Percentiles rank a stretch among this genome's conserved stretches.
Evolutionary conservation across 805 yeast species (phyloP).

Genomic region (Ogataea paraovalis): DNA sequence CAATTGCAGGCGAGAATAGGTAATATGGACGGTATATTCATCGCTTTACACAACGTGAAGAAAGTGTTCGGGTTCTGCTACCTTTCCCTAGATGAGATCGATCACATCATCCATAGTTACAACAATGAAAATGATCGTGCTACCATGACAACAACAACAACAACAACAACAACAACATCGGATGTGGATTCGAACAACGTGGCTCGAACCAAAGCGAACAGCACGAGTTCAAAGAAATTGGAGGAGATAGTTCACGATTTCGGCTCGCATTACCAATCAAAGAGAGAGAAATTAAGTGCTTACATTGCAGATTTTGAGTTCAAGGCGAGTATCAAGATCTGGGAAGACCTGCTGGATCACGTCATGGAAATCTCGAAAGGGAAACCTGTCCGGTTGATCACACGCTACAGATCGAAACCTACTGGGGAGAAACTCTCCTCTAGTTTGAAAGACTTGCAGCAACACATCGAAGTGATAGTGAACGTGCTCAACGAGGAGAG

Average conservation of each 20-base stretch:
- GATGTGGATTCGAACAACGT: too few species aligned
- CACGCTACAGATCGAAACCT: constrained; percentile 10
- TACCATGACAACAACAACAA: neutral
- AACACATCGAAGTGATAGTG: constrained; percentile 15
- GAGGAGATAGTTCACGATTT: constrained; percentile 24
- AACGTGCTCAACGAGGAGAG: constrained; percentile 12
- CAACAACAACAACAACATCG: too few species aligned
- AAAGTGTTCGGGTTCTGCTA: constrained; percentile 88
- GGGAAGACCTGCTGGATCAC: constrained; percentile 42
- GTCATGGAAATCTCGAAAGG: constrained; percentile 31
- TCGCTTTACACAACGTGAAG: constrained; percentile 84
- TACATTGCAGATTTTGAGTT: constrained; percentile 67
- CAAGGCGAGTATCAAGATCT: constrained; percentile 50
- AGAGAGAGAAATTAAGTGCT: constrained; percentile 37
- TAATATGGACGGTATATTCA: constrained; percentile 92
- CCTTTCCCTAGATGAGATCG: constrained; percentile 70
- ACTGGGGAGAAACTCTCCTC: neutral
- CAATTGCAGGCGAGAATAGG: constrained; percentile 91
- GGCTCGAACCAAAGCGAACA: too few species aligned
- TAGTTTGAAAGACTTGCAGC: neutral
- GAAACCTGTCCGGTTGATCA: constrained; percentile 35
- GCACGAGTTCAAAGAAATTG: constrained; percentile 4
- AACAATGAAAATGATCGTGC: constrained; percentile 1
- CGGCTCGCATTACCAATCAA: constrained; percentile 28
- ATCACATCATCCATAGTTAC: constrained; percentile 51